Evolutionary conservation across 2,329 filamentous ascomycete genomes (phyloP).

Genomic region (Colletotrichum spaethianum): DNA sequence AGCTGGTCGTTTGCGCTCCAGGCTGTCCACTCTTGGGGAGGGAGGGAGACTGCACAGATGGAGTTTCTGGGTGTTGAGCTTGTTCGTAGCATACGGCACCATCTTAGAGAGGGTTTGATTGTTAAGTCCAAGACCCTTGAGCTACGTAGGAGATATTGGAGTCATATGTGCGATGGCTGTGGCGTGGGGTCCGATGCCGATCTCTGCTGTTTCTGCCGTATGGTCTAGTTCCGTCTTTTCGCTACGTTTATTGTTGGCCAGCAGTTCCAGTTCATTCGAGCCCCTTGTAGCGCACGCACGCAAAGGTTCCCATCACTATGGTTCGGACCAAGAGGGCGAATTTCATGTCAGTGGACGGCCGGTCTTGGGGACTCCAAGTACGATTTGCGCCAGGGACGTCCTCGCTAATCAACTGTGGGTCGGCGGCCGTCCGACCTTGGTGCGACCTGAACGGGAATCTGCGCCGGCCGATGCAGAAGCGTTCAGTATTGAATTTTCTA

Average conservation of each 20-base stretch:
- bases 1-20: conserved; percentile 31
- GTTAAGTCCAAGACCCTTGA: conserved; percentile 4
- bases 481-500: conserved; percentile 22
- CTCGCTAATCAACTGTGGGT: conserved; percentile 41
- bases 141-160: background rate
- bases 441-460: conserved; percentile 38
- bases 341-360: background rate
- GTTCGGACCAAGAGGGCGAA: conserved; percentile 13
- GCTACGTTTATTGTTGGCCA: background rate
- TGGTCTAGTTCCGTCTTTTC: conserved; percentile 12
- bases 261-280: background rate
- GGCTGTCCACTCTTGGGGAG: conserved; percentile 10
- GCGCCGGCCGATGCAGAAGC: conserved; percentile 28
- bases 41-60: background rate
- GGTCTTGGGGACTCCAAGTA: conserved; percentile 1
- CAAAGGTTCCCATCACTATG: conserved; percentile 6
- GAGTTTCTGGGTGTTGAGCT: background rate
- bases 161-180: background rate
- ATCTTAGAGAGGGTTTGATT: background rate
- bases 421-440: conserved; percentile 35
- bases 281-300: background rate
- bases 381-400: conserved; percentile 41
- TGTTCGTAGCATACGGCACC: conserved; percentile 4
- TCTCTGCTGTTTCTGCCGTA: background rate
- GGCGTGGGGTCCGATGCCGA: conserved; percentile 3